Percentiles rank a stretch among this genome's conserved stretches.
Conservation (phyloP, 805 yeast genomes). For the Ogataea wickerhamii region DNA sequence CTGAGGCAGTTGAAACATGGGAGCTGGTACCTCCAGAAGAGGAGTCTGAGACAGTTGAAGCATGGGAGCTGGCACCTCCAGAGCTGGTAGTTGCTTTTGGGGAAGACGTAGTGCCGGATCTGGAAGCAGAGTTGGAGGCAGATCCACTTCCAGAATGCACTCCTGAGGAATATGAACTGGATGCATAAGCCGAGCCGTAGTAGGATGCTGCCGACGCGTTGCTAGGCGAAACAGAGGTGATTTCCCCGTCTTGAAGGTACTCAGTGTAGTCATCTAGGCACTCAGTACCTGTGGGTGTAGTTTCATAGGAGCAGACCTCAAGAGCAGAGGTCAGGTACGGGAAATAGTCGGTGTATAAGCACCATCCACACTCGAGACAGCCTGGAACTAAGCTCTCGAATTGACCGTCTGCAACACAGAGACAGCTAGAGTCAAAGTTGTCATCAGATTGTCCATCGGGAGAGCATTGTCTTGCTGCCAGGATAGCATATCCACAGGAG, state of each 20-base stretch:
- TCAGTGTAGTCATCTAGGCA: slow-evolving; percentile 10
- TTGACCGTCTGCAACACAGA: slow-evolving; percentile 27
- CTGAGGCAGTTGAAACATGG: slow-evolving; percentile 29
- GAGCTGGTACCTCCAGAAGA: neutral
- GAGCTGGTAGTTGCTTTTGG: slow-evolving; percentile 13
- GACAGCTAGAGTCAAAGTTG: slow-evolving; percentile 30
- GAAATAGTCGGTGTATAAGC: slow-evolving; percentile 34
- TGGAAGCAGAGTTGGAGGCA: slow-evolving; percentile 5
- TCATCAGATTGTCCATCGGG: slow-evolving; percentile 18
- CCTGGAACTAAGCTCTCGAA: slow-evolving; percentile 26
- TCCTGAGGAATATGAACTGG: neutral
- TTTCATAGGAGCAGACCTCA: slow-evolving; percentile 26
- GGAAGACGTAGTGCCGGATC: slow-evolving; percentile 13
- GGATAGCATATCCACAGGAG: slow-evolving; percentile 32
- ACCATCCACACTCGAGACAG: slow-evolving; percentile 39
- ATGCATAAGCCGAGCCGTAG: slow-evolving; percentile 1
- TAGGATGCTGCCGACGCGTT: slow-evolving; percentile 8
- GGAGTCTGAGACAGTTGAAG: neutral
- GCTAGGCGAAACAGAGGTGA: slow-evolving; percentile 1
- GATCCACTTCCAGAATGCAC: neutral
- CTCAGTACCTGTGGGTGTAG: slow-evolving; percentile 33
- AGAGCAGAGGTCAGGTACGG: slow-evolving; percentile 28
- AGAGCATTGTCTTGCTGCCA: slow-evolving; percentile 32
- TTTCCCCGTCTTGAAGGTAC: neutral
- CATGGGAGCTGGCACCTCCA: neutral